phyloP scores from a whole-genome alignment of 148 eudicot genomes.

The Rhododendron kiyosumense region DNA sequence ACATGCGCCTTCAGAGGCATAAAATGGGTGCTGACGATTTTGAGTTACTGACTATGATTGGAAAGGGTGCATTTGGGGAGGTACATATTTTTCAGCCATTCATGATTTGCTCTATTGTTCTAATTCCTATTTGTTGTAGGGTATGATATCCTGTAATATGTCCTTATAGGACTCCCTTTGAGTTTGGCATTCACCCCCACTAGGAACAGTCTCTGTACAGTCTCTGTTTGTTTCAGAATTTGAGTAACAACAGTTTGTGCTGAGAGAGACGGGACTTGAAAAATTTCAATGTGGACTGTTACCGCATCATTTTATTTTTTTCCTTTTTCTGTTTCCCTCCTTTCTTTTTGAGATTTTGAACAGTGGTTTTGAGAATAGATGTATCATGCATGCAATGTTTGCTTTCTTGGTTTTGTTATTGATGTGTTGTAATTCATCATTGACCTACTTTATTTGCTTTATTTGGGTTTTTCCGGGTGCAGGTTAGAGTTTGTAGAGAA shows the following conservation, averaged over 20 bases:
- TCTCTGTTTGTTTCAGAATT: not conserved
- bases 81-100: conserved; percentile 27
- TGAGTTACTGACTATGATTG: conserved; percentile 95
- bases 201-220: not conserved
- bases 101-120: not conserved
- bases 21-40: conserved; percentile 99
- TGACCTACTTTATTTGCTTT: not conserved
- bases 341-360: not conserved
- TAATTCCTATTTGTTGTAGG: not conserved
- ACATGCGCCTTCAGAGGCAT: conserved; percentile 93
- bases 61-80: conserved; percentile 99
- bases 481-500: conserved; percentile 94
- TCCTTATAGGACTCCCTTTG: not conserved
- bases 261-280: not conserved
- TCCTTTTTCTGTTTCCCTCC: not conserved
- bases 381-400: not conserved
- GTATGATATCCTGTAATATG: not conserved
- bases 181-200: not conserved
- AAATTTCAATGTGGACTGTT: not conserved
- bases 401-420: not conserved
- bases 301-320: not conserved
- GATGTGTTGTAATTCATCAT: not conserved
- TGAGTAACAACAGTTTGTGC: not conserved
- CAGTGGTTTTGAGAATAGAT: not conserved
- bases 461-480: conserved; percentile 16